phyloP scores from a whole-genome alignment of 2,329 filamentous ascomycete species.

The Ophiostoma quercus region DNA sequence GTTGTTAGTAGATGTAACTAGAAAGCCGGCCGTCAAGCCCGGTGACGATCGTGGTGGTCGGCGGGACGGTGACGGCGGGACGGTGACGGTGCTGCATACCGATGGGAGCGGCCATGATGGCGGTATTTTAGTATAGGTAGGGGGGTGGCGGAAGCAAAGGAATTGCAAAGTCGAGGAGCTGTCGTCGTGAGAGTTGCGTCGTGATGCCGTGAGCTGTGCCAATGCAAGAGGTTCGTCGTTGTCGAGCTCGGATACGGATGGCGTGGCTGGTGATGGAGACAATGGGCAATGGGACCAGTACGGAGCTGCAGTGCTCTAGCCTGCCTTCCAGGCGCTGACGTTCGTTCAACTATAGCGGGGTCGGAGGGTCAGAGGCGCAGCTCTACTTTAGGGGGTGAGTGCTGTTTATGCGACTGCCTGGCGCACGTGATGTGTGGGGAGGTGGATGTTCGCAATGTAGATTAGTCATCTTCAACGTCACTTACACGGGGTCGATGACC shows the following conservation, averaged over 20 bases:
- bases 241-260: constrained; percentile 17
- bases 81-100: constrained; percentile 37
- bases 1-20: not conserved
- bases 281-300: not conserved
- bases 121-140: not conserved
- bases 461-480: not conserved
- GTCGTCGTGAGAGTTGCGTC: not conserved
- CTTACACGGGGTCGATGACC: not conserved
- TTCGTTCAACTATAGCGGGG: constrained; percentile 22
- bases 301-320: not conserved
- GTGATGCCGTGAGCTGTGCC: not conserved
- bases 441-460: not conserved
- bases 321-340: constrained; percentile 20
- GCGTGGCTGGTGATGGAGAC: not conserved
- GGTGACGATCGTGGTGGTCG: not conserved
- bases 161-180: not conserved
- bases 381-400: constrained; percentile 18
- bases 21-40: not conserved
- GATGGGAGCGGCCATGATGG: constrained; percentile 49
- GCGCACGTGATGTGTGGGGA: constrained; percentile 5
- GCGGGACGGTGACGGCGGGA: not conserved
- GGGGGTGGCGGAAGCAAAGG: not conserved
- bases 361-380: constrained; percentile 21
- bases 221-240: constrained; percentile 5
- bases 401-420: constrained; percentile 19